Evolutionary conservation across 2,329 filamentous ascomycete genomes (phyloP).

Genomic region (Aspergillus viridinutans): DNA sequence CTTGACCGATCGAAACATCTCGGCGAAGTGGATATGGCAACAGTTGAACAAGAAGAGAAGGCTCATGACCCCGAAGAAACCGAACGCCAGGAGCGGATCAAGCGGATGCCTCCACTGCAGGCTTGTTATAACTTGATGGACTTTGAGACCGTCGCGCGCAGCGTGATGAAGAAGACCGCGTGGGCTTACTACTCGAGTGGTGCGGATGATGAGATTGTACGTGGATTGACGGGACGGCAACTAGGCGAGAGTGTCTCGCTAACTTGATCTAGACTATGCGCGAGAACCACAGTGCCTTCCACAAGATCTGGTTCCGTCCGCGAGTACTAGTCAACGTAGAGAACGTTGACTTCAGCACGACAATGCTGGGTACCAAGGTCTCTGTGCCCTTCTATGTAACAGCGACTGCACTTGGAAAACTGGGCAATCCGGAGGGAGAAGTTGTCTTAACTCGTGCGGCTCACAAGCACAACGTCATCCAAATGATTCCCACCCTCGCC

Average conservation of each 20-base stretch:
- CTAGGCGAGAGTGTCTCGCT: slow-evolving; percentile 7
- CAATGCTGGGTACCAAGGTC: slow-evolving; percentile 84
- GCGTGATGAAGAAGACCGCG: slow-evolving; percentile 90
- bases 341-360: slow-evolving; percentile 79
- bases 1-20: slow-evolving; percentile 81
- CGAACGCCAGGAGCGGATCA: slow-evolving; percentile 68
- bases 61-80: slow-evolving; percentile 66
- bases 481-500: slow-evolving; percentile 97
- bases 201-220: slow-evolving; percentile 82
- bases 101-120: slow-evolving; percentile 71
- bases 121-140: slow-evolving; percentile 94
- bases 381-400: slow-evolving; percentile 94
- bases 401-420: slow-evolving; percentile 89
- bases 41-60: slow-evolving; percentile 65
- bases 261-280: slow-evolving; percentile 66
- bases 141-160: slow-evolving; percentile 87
- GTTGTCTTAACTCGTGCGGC: slow-evolving; percentile 83
- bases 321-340: slow-evolving; percentile 85
- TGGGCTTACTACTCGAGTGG: slow-evolving; percentile 98
- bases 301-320: slow-evolving; percentile 96
- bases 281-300: slow-evolving; percentile 93
- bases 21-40: slow-evolving; percentile 83
- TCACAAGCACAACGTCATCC: slow-evolving; percentile 80
- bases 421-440: slow-evolving; percentile 90
- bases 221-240: slow-evolving; percentile 5